Conservation (phyloP, 2,329 filamentous ascomycete species). For the Hypoxylon sp. region DNA sequence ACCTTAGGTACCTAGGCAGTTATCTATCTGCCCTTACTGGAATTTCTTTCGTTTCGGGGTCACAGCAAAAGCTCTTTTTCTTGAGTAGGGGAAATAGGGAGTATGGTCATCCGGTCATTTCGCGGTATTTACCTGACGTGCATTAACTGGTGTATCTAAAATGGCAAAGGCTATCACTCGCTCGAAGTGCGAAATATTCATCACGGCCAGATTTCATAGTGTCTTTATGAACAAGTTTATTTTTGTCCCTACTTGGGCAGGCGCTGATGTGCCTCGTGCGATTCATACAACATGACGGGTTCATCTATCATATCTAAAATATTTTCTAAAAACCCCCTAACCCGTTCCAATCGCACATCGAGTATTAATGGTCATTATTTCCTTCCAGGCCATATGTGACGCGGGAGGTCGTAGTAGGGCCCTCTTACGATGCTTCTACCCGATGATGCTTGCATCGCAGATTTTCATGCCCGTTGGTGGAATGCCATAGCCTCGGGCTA, state of each 20-base stretch:
- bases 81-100: background rate
- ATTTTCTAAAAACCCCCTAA: background rate
- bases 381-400: background rate
- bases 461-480: background rate
- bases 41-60: slow-evolving; percentile 8
- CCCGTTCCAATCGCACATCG: slow-evolving; percentile 3
- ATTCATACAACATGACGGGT: background rate
- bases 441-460: background rate
- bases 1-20: background rate
- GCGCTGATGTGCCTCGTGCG: slow-evolving; percentile 1
- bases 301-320: slow-evolving; percentile 10
- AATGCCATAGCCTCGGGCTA: background rate
- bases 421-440: background rate
- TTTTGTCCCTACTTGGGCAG: background rate
- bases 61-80: background rate
- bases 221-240: slow-evolving; percentile 16
- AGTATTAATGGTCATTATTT: background rate
- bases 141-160: slow-evolving; percentile 34
- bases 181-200: slow-evolving; percentile 14
- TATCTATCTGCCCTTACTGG: background rate
- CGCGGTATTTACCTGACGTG: background rate
- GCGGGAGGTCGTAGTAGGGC: background rate
- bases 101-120: slow-evolving; percentile 8
- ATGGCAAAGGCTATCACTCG: slow-evolving; percentile 30
- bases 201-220: background rate